Conservation (phyloP, 2,329 filamentous ascomycete species). For the Clarireedia sp. region DNA sequence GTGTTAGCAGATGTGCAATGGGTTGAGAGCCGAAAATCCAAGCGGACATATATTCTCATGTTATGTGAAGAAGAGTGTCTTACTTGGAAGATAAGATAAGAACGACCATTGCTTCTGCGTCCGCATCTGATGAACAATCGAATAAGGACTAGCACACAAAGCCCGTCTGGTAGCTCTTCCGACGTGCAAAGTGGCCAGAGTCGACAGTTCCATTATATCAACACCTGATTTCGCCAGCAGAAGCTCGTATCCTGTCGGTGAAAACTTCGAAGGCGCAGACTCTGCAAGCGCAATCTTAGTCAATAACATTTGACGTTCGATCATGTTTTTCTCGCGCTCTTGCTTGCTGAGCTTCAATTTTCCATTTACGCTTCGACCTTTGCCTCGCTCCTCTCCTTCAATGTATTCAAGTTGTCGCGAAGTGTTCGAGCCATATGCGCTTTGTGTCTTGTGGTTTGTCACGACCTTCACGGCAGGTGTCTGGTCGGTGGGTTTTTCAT, state of each 20-base stretch:
- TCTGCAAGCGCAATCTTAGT: background rate
- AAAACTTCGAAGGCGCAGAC: conserved; percentile 9
- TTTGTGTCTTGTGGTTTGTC: background rate
- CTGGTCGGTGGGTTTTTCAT: conserved; percentile 6
- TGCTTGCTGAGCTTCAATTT: background rate
- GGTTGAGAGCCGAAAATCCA: background rate
- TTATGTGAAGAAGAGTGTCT: background rate
- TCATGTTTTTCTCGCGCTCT: background rate
- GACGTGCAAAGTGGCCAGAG: conserved; percentile 23
- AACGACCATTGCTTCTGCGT: conserved; percentile 24
- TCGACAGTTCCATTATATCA: conserved; percentile 24
- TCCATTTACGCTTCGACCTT: background rate
- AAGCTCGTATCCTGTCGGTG: conserved; percentile 23
- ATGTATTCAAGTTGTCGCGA: background rate
- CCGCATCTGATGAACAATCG: conserved; percentile 20
- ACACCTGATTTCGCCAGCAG: conserved; percentile 22
- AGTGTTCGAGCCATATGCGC: background rate
- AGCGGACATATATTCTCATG: background rate
- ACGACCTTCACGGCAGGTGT: background rate
- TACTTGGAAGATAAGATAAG: conserved; percentile 22
- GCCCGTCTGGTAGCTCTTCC: conserved; percentile 21
- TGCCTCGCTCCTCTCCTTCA: background rate
- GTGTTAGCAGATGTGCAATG: background rate
- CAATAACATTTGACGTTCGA: background rate
- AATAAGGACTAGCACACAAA: conserved; percentile 18